A percentile compares a stretch with the other conserved stretches of the same genome.
Conservation (phyloP, 208 protist species). For the Wallacemonas sp. region DNA sequence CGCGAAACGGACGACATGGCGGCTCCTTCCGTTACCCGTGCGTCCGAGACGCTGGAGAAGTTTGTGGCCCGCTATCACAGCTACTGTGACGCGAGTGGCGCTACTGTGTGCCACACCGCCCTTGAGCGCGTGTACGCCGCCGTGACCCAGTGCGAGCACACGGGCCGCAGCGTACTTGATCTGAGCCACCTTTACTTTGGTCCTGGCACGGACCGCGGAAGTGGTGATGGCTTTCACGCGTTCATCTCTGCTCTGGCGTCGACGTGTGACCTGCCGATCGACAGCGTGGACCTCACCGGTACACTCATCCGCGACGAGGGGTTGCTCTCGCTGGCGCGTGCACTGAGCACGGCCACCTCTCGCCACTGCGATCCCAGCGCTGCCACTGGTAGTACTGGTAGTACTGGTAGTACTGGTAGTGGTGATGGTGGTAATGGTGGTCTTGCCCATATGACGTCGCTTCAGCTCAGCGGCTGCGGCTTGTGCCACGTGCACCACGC, state of each 20-base stretch:
- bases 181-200: conserved; percentile 6
- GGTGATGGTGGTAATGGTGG: too few species aligned
- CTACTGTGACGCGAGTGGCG: not conserved
- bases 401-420: too few species aligned
- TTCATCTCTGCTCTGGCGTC: not conserved
- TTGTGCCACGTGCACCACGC: conserved; percentile 15
- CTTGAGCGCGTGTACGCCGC: conserved; percentile 2
- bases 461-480: conserved; percentile 27
- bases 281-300: not conserved
- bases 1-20: too few species aligned
- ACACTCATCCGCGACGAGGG: conserved; percentile 1
- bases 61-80: not conserved
- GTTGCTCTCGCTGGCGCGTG: not conserved
- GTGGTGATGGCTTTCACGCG: not conserved
- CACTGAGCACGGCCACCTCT: not conserved
- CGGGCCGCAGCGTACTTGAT: not conserved
- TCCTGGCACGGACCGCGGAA: not conserved
- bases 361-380: not conserved
- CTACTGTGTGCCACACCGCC: not conserved
- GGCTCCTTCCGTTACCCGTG: too few species aligned
- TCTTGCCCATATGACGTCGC: not conserved
- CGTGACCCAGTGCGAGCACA: not conserved
- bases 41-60: too few species aligned
- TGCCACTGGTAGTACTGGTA: too few species aligned
- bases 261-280: not conserved